Evolutionary conservation across 2,329 filamentous ascomycete genomes (phyloP).

Genomic region (Pseudogymnoascus verrucosus): DNA sequence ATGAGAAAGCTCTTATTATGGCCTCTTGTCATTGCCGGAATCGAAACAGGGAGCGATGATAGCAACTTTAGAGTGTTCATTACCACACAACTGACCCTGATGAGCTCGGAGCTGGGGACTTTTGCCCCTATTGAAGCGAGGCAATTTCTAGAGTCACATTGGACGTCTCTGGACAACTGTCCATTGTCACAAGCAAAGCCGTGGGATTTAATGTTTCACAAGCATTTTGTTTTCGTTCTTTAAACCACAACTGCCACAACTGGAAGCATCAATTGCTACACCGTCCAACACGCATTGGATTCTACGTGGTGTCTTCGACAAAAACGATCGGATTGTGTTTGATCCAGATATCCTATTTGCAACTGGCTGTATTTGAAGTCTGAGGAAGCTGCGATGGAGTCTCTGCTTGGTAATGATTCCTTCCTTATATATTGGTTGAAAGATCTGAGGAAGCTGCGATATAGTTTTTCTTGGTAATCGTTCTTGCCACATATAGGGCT

Average conservation of each 20-base stretch:
- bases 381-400: too few species aligned
- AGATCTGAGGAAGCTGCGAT: too few species aligned
- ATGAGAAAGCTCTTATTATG: slow-evolving; percentile 7
- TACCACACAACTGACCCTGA: neutral
- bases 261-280: neutral
- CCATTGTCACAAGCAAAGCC: too few species aligned
- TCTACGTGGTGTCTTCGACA: neutral
- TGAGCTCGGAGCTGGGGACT: neutral
- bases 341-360: neutral
- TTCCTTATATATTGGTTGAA: too few species aligned
- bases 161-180: neutral
- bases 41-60: neutral
- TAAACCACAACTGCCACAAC: neutral
- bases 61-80: neutral
- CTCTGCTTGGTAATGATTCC: too few species aligned
- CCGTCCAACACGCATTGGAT: neutral
- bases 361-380: neutral
- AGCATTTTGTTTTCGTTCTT: neutral
- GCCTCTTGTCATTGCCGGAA: neutral
- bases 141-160: neutral
- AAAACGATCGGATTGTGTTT: neutral
- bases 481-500: too few species aligned
- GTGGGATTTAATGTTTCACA: neutral
- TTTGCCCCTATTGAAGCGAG: neutral
- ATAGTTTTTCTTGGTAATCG: too few species aligned